phyloP scores from a whole-genome alignment of 805 yeast genomes.

The Cyberlindnera veronae region DNA sequence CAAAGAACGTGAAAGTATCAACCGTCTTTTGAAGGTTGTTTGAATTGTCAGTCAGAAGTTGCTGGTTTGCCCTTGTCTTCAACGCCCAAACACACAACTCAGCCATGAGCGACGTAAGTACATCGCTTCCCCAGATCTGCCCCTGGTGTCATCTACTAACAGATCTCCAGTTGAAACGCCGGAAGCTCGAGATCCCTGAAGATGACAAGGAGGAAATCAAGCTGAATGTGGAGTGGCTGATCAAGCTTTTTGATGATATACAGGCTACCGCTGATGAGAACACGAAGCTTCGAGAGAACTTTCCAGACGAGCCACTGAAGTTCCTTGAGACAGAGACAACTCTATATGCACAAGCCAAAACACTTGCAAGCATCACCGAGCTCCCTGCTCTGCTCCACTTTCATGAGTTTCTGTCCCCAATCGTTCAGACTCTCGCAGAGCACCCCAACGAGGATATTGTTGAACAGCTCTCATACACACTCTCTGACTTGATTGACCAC shows the following conservation, averaged over 20 bases:
- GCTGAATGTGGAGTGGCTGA: slow-evolving; percentile 19
- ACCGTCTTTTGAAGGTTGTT: too few relatives aligned
- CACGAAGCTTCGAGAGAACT: slow-evolving; percentile 9
- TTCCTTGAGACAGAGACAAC: slow-evolving; percentile 19
- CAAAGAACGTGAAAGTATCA: too few relatives aligned
- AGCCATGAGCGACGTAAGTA: slow-evolving; percentile 10
- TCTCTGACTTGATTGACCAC: slow-evolving; percentile 18
- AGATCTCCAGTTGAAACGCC: slow-evolving; percentile 15
- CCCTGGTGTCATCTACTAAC: not conserved
- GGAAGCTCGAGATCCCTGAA: slow-evolving; percentile 6
- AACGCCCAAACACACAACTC: too few relatives aligned
- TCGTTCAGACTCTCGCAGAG: slow-evolving; percentile 2
- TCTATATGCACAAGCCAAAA: slow-evolving; percentile 15
- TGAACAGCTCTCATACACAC: slow-evolving; percentile 12
- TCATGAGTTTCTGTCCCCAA: not conserved
- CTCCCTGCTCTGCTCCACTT: slow-evolving; percentile 11
- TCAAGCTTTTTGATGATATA: slow-evolving; percentile 4
- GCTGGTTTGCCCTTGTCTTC: too few relatives aligned
- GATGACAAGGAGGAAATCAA: not conserved
- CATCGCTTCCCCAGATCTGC: not conserved
- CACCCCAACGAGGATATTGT: slow-evolving; percentile 22
- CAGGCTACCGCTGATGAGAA: slow-evolving; percentile 6
- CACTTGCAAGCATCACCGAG: slow-evolving; percentile 18
- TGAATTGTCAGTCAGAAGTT: too few relatives aligned
- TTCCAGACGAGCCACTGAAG: slow-evolving; percentile 17